A percentile compares a stretch with the other conserved stretches of the same genome.
These are phyloP conservation scores for Babesia ovata DNA, from an alignment of 169 alveolate genomes.

Conservation along the genomic window DNA sequence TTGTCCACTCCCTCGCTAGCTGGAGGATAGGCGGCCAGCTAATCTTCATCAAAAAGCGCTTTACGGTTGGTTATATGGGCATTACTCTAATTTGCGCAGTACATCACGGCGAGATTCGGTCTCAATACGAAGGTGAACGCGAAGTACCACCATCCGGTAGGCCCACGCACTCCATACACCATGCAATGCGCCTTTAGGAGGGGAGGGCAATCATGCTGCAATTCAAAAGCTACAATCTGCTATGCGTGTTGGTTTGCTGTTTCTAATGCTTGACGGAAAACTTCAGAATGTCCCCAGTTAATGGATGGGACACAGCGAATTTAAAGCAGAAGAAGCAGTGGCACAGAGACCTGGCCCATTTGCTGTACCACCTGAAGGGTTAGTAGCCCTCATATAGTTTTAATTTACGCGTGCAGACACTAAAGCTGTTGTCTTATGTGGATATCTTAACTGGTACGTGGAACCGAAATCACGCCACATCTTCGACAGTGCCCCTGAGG, in stretches of 20 bases:
- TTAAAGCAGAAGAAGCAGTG: slow-evolving; percentile 21
- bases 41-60: slow-evolving; percentile 25
- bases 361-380: slow-evolving; percentile 35
- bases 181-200: slow-evolving; percentile 9
- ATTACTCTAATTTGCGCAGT: background rate
- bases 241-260: slow-evolving; percentile 17
- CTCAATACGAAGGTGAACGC: slow-evolving; percentile 30
- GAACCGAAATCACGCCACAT: background rate
- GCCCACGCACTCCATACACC: background rate
- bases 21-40: slow-evolving; percentile 52
- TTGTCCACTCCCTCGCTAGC: slow-evolving; percentile 39
- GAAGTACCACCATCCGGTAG: slow-evolving; percentile 60
- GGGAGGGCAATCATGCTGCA: slow-evolving; percentile 39
- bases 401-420: slow-evolving; percentile 12
- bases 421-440: slow-evolving; percentile 35
- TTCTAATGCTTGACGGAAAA: background rate
- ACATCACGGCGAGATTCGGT: slow-evolving; percentile 16
- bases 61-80: background rate
- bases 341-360: slow-evolving; percentile 36
- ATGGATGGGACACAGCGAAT: slow-evolving; percentile 36
- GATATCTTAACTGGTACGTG: slow-evolving; percentile 49
- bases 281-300: slow-evolving; percentile 28
- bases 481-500: slow-evolving; percentile 50
- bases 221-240: slow-evolving; percentile 35
- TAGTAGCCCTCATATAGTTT: background rate